A percentile compares a stretch with the other conserved stretches of the same genome.
Evolutionary conservation across 2,329 filamentous ascomycete species (phyloP).

Genomic region (Fusarium clavum): DNA sequence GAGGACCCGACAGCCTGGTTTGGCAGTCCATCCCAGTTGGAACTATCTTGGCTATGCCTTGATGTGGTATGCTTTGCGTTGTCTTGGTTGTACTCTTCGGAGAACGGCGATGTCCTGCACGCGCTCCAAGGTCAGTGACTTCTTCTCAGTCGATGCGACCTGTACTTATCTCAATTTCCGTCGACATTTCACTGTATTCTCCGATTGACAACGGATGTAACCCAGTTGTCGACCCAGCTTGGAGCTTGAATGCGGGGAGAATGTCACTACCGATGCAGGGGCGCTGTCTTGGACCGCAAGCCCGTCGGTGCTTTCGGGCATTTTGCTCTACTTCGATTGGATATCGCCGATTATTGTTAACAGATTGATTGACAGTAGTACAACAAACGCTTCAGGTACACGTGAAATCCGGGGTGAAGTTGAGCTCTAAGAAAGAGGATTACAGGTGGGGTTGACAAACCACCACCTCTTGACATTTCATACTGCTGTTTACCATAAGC

Average conservation of each 20-base stretch:
- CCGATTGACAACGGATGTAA: background rate
- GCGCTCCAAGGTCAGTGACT: too few relatives aligned
- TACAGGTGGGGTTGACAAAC: too few relatives aligned
- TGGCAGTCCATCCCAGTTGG: background rate
- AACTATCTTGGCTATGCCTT: conserved; percentile 2
- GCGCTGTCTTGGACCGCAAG: background rate
- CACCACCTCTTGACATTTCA: too few relatives aligned
- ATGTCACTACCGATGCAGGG: conserved; percentile 17
- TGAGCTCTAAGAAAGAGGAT: background rate
- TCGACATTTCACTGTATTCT: background rate
- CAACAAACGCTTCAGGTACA: background rate
- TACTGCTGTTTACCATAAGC: too few relatives aligned
- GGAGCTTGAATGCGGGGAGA: background rate
- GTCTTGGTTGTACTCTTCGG: background rate
- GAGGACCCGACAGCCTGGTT: background rate
- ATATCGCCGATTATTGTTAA: background rate
- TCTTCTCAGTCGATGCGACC: too few relatives aligned
- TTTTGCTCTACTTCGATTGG: background rate
- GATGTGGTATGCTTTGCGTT: conserved; percentile 4
- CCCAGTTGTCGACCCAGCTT: background rate
- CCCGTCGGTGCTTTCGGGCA: background rate
- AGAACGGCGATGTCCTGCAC: background rate
- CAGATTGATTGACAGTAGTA: background rate
- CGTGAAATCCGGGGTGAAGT: background rate
- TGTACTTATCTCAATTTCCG: background rate